phyloP scores from a whole-genome alignment of 1,139 yeast genomes.

The Blastobotrys petasosporus region DNA sequence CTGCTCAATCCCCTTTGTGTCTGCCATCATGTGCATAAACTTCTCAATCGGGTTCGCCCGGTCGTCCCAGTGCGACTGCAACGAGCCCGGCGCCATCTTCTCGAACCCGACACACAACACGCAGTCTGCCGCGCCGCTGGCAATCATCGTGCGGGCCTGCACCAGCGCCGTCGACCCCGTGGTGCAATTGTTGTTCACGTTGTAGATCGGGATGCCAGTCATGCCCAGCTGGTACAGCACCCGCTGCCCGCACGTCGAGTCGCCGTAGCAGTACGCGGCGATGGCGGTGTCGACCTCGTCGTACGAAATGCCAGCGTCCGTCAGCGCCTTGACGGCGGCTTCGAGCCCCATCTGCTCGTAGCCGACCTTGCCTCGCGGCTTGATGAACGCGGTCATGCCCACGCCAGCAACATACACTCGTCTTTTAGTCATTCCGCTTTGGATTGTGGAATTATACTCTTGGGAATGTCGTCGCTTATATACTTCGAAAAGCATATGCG shows the following conservation, averaged over 20 bases:
- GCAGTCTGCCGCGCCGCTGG: conserved; percentile 26
- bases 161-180: conserved; percentile 30
- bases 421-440: background rate
- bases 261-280: conserved; percentile 31
- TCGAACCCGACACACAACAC: conserved; percentile 31
- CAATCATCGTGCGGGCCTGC: conserved; percentile 25
- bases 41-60: conserved; percentile 27
- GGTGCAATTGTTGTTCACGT: conserved; percentile 32
- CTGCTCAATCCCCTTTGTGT: conserved; percentile 18
- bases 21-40: conserved; percentile 20
- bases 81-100: conserved; percentile 29
- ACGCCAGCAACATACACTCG: conserved; percentile 27
- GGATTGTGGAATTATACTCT: background rate
- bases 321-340: conserved; percentile 29
- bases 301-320: conserved; percentile 29
- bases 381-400: conserved; percentile 31
- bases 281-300: conserved; percentile 28
- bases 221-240: conserved; percentile 30
- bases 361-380: conserved; percentile 26
- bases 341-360: conserved; percentile 31
- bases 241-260: conserved; percentile 31
- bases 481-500: too few species aligned
- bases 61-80: conserved; percentile 24
- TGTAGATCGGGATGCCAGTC: conserved; percentile 29
- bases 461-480: too few species aligned